Evolutionary conservation across 768 basidiomycete genomes (phyloP).

Genomic region (Boletus vinaceobasis): DNA sequence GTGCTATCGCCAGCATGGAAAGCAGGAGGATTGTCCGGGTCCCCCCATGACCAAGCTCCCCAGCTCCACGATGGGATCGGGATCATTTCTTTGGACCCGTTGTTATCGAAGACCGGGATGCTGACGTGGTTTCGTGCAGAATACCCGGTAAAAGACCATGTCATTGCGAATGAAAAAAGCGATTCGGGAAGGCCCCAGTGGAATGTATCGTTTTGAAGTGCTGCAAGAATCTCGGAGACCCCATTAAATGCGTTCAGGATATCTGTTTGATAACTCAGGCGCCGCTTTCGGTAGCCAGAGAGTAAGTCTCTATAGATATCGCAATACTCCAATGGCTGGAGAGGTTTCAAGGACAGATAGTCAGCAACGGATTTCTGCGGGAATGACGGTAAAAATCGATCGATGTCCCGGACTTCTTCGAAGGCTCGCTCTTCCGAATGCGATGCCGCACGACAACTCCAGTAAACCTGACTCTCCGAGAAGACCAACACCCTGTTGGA

Average conservation of each 20-base stretch:
- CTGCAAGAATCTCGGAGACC: conserved; percentile 9
- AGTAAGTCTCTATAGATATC: not conserved
- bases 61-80: conserved; percentile 21
- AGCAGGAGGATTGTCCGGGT: not conserved
- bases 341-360: not conserved
- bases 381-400: not conserved
- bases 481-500: conserved; percentile 17
- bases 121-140: not conserved
- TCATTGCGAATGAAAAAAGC: conserved; percentile 9
- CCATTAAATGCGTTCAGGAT: conserved; percentile 15
- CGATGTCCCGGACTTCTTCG: not conserved
- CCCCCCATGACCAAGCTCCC: conserved; percentile 6
- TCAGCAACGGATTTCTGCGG: not conserved
- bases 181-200: conserved; percentile 17
- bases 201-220: conserved; percentile 9
- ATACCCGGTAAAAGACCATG: conserved; percentile 2
- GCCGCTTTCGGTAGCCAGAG: conserved; percentile 6
- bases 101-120: conserved; percentile 1
- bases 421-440: conserved; percentile 14
- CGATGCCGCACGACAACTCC: conserved; percentile 9
- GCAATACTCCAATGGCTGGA: not conserved
- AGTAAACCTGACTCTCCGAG: conserved; percentile 17
- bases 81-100: conserved; percentile 4
- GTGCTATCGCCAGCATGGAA: not conserved
- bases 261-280: conserved; percentile 14